Conservation (phyloP, 163 green algal species). For the Prototheca cutis region DNA sequence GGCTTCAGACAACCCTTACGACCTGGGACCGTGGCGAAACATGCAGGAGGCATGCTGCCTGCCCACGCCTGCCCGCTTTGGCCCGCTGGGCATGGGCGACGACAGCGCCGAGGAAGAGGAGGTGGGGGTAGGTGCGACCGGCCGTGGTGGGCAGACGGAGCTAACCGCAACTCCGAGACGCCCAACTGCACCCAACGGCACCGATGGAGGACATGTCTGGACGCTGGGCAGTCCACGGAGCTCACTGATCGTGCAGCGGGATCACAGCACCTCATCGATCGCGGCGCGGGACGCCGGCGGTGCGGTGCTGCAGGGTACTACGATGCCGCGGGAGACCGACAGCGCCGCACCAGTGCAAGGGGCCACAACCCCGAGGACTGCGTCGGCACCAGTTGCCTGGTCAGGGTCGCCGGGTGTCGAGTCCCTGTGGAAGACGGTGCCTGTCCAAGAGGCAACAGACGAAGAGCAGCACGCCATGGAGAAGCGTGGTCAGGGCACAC, state of each 20-base stretch:
- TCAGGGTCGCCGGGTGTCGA: neutral
- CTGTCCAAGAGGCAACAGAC: neutral
- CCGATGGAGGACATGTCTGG: neutral
- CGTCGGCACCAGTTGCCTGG: neutral
- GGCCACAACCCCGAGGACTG: no score
- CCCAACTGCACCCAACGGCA: no score
- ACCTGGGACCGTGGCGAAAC: slow-evolving; percentile 45
- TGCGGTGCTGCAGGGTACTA: no score
- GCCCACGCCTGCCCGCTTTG: slow-evolving; percentile 11
- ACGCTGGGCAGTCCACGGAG: neutral
- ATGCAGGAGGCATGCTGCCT: slow-evolving; percentile 41
- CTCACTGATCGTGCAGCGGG: neutral
- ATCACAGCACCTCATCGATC: no score
- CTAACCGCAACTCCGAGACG: no score
- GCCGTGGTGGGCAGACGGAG: no score
- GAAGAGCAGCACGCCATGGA: neutral
- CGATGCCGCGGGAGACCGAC: no score
- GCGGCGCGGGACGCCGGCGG: no score
- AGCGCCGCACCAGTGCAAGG: no score
- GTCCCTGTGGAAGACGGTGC: neutral
- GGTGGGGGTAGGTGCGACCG: neutral
- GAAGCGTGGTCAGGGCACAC: no score
- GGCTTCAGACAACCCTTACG: slow-evolving; percentile 58
- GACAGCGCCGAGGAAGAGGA: slow-evolving; percentile 3
- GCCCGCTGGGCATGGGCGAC: neutral